Percentiles rank a stretch among this genome's conserved stretches.
Evolutionary conservation across 345 rosid species (phyloP).

Genomic region (Populus tremula): DNA sequence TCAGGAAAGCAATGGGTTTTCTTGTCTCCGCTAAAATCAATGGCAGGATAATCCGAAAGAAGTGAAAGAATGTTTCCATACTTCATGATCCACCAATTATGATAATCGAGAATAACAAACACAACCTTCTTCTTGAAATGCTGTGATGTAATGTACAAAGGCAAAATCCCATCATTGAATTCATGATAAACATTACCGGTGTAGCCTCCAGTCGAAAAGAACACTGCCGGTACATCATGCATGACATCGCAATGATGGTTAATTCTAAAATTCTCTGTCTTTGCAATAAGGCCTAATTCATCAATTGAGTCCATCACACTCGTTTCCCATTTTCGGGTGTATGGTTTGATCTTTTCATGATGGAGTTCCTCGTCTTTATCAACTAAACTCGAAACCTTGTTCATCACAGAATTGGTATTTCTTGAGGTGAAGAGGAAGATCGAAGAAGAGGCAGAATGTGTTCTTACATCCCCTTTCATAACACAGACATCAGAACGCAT

Average conservation of each 20-base stretch:
- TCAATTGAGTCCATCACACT: slow-evolving; percentile 66
- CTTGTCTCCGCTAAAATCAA: slow-evolving; percentile 59
- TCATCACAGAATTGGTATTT: slow-evolving; percentile 9
- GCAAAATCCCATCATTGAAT: slow-evolving; percentile 79
- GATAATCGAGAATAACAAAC: slow-evolving; percentile 80
- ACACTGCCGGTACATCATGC: slow-evolving; percentile 66
- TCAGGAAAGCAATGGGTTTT: slow-evolving; percentile 79
- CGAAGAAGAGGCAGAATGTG: slow-evolving; percentile 60
- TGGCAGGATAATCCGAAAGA: slow-evolving; percentile 50
- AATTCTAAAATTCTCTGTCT: slow-evolving; percentile 20
- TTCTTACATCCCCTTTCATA: slow-evolving; percentile 76
- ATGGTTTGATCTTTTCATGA: slow-evolving; percentile 63
- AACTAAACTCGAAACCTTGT: slow-evolving; percentile 12
- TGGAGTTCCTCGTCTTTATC: slow-evolving; percentile 26
- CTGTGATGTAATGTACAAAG: slow-evolving; percentile 72
- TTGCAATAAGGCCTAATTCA: slow-evolving; percentile 52
- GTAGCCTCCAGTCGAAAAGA: slow-evolving; percentile 84
- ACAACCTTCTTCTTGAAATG: slow-evolving; percentile 64
- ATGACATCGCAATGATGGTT: slow-evolving; percentile 47
- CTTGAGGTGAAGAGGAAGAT: slow-evolving; percentile 49
- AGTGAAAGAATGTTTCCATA: slow-evolving; percentile 58
- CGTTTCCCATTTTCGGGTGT: slow-evolving; percentile 85
- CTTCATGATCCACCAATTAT: slow-evolving; percentile 77
- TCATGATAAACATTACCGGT: slow-evolving; percentile 83
- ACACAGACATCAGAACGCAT: slow-evolving; percentile 61